These are phyloP conservation scores for Monosporascus sp. DNA, from an alignment of 2,329 filamentous ascomycete species.

Conservation along the genomic window DNA sequence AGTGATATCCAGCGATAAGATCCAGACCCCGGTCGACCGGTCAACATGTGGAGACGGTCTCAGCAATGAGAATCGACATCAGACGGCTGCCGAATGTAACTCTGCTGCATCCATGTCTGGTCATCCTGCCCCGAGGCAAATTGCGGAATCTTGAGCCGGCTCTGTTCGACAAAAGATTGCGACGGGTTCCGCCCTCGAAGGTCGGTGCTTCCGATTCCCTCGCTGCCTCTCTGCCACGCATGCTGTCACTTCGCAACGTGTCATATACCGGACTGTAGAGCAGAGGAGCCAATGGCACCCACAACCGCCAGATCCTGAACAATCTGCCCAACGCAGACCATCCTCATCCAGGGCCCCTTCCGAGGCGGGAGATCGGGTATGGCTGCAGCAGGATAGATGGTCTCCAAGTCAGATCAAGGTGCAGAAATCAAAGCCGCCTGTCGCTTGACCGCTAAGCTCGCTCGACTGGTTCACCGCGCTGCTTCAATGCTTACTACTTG, in stretches of 20 bases:
- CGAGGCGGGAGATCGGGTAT: not conserved
- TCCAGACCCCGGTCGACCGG: not conserved
- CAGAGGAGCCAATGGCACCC: not conserved
- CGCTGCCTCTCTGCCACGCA: not conserved
- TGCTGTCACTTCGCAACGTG: not conserved
- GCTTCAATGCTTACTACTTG: not conserved
- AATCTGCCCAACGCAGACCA: not conserved
- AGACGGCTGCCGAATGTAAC: not conserved
- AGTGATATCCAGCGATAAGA: not conserved
- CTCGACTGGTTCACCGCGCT: not conserved
- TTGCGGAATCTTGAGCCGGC: not conserved
- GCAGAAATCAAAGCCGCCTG: not conserved
- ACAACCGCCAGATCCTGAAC: not conserved
- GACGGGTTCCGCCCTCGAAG: no score
- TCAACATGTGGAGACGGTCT: not conserved
- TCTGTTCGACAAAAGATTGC: not conserved
- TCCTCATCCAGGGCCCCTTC: not conserved
- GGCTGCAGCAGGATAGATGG: not conserved
- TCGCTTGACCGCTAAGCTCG: not conserved
- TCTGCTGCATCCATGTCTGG: not conserved
- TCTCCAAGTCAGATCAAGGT: not conserved
- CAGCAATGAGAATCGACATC: not conserved
- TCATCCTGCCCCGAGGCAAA: not conserved
- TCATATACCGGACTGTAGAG: not conserved
- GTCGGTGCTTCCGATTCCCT: not conserved